Conservation (phyloP, 768 basidiomycete species). For the Serendipita sp. region DNA sequence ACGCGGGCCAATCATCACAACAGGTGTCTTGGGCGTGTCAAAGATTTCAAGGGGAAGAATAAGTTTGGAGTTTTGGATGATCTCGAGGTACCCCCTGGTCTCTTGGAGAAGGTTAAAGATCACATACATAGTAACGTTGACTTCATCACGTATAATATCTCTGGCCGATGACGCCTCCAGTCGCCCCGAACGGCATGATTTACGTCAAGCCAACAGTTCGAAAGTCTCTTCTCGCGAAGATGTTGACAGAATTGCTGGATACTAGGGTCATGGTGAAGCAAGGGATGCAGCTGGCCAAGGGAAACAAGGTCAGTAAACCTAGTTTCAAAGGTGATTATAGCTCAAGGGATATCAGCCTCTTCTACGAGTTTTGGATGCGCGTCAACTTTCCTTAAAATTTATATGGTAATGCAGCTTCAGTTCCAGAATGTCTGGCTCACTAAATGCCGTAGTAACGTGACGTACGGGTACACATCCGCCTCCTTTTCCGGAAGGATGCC, state of each 20-base stretch:
- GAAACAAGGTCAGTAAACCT: constrained; percentile 45
- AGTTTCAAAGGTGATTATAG: background rate
- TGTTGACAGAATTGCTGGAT: constrained; percentile 84
- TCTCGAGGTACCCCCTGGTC: constrained; percentile 47
- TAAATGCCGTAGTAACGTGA: constrained; percentile 46
- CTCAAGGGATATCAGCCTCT: constrained; percentile 37
- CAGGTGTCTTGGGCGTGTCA: constrained; percentile 65
- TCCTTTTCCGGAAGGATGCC: constrained; percentile 96
- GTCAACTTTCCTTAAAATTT: constrained; percentile 86
- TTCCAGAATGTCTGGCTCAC: background rate
- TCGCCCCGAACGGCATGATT: constrained; percentile 90
- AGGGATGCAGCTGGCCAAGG: constrained; percentile 69
- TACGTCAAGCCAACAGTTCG: constrained; percentile 78
- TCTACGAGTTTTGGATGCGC: constrained; percentile 63
- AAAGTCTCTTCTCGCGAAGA: constrained; percentile 71
- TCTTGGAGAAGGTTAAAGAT: constrained; percentile 53
- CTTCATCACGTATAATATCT: background rate
- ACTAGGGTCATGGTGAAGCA: constrained; percentile 97
- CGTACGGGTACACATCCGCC: constrained; percentile 92
- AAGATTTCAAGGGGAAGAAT: constrained; percentile 72
- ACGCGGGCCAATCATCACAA: too few relatives aligned
- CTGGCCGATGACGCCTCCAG: constrained; percentile 24
- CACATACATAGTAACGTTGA: constrained; percentile 48
- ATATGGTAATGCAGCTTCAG: constrained; percentile 27
- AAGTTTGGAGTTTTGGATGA: constrained; percentile 71